Evolutionary conservation across 805 yeast genomes (phyloP), one percentile per base, ranked within the genome.

Genomic region (Kregervanrija fluxuum): DNA sequence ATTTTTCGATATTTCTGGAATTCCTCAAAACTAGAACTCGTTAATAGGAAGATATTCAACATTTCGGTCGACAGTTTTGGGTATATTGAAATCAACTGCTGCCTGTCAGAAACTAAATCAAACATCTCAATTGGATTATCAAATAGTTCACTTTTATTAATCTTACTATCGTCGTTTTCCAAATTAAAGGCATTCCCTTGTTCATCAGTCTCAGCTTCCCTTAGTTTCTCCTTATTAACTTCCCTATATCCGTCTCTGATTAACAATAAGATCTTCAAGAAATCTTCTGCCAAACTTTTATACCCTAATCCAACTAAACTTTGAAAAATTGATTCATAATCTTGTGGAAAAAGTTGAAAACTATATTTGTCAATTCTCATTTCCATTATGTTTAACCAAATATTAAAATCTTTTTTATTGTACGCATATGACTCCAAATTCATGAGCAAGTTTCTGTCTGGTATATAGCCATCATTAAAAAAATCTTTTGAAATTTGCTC

Each of bases 51-150:
- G 8, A 53, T 52, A 35, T 52, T 54, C 37, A 48, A 46, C 34
- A 52, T 35, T 8, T 46, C 46, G 4, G 44, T 45, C n/a, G 45
- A 43, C 15, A 57, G 35, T 37, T 51, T 50, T 0, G 61, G 59
- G 32, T 53, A 53, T 38, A 50, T 50, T 48, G 47, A 48, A 30
- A 55, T 45, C 33, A 54, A 47, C 11, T 48, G 40, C 45, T 52
- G 54, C 10, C 51, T 40, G 10, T 30, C 44, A 11, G 45, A 46
- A 11, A 55, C 48, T 9, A 58, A 46, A 38, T 58, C 62, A 42
- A 44, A 56, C 36, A 58, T 11, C n/a, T 53, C 55, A 38, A 49
- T 40, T n/a, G 58, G 57, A 33, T 50, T 40, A 31, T 53, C 52
- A 46, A 49, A 53, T 9, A 55, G 54, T 22, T 22, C 28, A 6